Conservation (phyloP, 164 flowering plant species). For the Nymphaea colorata region DNA sequence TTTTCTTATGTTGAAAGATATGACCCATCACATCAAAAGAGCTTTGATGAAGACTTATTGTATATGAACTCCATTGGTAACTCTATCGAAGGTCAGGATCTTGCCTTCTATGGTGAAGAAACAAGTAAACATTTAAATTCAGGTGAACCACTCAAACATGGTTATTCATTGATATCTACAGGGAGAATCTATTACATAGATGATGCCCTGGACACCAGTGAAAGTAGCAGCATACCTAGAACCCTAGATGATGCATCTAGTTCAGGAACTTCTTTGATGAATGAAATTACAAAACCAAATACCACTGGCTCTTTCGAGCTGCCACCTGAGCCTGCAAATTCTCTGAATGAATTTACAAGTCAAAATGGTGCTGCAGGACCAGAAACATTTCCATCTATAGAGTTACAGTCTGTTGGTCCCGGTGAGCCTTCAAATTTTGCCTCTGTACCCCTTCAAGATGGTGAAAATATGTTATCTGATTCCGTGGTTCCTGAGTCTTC, state of each 20-base stretch:
- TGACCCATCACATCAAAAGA: slow-evolving; percentile 15
- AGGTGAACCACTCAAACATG: slow-evolving; percentile 11
- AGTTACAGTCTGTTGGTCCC: slow-evolving; percentile 1
- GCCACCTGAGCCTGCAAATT: not conserved
- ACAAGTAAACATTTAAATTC: slow-evolving; percentile 10
- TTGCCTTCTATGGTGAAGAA: slow-evolving; percentile 13
- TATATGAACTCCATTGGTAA: not conserved
- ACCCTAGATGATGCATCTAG: slow-evolving; percentile 1
- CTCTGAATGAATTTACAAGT: slow-evolving; percentile 2
- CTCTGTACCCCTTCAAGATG: slow-evolving; percentile 14
- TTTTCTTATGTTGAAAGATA: slow-evolving; percentile 16
- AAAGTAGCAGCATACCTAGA: slow-evolving; percentile 12
- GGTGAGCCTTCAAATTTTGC: slow-evolving; percentile 12
- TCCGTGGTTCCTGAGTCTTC: slow-evolving; percentile 14
- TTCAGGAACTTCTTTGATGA: not conserved
- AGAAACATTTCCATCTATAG: slow-evolving; percentile 1
- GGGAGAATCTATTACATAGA: slow-evolving; percentile 8
- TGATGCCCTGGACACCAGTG: slow-evolving; percentile 26
- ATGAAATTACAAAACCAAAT: slow-evolving; percentile 8
- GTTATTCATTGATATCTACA: slow-evolving; percentile 12
- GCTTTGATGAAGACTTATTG: not conserved
- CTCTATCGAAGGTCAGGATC: not conserved
- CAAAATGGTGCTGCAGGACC: slow-evolving; percentile 2
- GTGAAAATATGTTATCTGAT: slow-evolving; percentile 7
- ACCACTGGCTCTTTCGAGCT: slow-evolving; percentile 3